Evolutionary conservation across 2,329 filamentous ascomycete species (phyloP).

Genomic region (Fusarium sp.): DNA sequence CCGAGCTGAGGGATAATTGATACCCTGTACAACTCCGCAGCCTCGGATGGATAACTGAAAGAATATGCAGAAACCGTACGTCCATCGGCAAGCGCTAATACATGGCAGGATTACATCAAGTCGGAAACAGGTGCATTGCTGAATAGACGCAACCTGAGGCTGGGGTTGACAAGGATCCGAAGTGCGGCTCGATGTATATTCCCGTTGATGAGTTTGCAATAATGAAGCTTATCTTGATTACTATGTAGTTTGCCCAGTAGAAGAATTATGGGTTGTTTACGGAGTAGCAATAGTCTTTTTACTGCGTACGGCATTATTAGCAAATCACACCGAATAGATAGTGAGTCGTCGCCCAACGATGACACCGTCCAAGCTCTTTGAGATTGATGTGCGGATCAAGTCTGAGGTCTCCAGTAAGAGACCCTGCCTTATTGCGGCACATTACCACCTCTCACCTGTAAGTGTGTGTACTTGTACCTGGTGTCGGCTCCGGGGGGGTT

Average conservation of each 20-base stretch:
- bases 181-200: conserved; percentile 12
- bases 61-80: conserved; percentile 18
- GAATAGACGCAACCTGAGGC: conserved; percentile 6
- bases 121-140: conserved; percentile 4
- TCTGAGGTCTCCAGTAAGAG: not conserved
- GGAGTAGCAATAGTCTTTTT: not conserved
- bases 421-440: conserved; percentile 25
- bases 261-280: not conserved
- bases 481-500: conserved; percentile 39
- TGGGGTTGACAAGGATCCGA: not conserved
- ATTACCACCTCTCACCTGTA: not conserved
- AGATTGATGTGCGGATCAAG: conserved; percentile 21
- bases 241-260: not conserved
- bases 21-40: not conserved
- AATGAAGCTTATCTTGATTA: not conserved
- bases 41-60: conserved; percentile 1
- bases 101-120: conserved; percentile 10
- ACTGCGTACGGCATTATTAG: conserved; percentile 11
- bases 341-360: conserved; percentile 9
- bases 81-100: not conserved
- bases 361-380: conserved; percentile 6
- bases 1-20: conserved; percentile 11
- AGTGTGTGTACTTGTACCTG: conserved; percentile 12
- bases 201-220: not conserved
- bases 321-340: conserved; percentile 15